Conservation (phyloP, 1,284 basidiomycete genomes). For the Trichosporon ovoides region DNA sequence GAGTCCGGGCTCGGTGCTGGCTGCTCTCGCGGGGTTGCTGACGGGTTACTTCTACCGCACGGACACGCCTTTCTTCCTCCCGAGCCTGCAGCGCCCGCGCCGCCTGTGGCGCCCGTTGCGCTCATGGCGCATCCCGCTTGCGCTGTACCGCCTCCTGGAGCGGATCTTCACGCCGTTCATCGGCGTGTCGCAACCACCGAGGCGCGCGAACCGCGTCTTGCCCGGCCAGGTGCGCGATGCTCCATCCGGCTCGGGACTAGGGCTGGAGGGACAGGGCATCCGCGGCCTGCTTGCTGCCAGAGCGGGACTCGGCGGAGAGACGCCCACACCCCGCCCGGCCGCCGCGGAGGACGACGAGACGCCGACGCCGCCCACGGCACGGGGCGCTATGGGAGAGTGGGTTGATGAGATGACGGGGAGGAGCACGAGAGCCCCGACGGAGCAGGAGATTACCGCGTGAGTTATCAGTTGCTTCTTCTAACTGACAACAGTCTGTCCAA, state of each 20-base stretch:
- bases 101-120: conserved; percentile 54
- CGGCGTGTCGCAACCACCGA: conserved; percentile 57
- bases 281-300: conserved; percentile 19
- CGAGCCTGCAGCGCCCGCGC: conserved; percentile 27
- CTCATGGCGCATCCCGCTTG: conserved; percentile 63
- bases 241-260: neutral
- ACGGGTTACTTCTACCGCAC: conserved; percentile 73
- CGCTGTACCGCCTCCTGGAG: conserved; percentile 54
- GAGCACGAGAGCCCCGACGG: conserved; percentile 60
- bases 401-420: conserved; percentile 70
- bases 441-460: conserved; percentile 60
- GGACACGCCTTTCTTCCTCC: conserved; percentile 56
- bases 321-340: neutral
- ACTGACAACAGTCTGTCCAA: conserved; percentile 54
- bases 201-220: conserved; percentile 58
- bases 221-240: conserved; percentile 51
- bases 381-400: conserved; percentile 68
- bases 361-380: conserved; percentile 18
- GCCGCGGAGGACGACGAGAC: conserved; percentile 1
- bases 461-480: conserved; percentile 17
- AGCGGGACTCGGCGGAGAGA: conserved; percentile 16
- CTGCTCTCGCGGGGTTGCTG: conserved; percentile 60
- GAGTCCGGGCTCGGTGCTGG: conserved; percentile 60
- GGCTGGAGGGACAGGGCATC: conserved; percentile 35
- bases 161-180: conserved; percentile 60